Evolutionary conservation across 1,284 basidiomycete genomes (phyloP), one percentile per base, ranked within the genome.

Genomic region (Pseudozyma pruni): DNA sequence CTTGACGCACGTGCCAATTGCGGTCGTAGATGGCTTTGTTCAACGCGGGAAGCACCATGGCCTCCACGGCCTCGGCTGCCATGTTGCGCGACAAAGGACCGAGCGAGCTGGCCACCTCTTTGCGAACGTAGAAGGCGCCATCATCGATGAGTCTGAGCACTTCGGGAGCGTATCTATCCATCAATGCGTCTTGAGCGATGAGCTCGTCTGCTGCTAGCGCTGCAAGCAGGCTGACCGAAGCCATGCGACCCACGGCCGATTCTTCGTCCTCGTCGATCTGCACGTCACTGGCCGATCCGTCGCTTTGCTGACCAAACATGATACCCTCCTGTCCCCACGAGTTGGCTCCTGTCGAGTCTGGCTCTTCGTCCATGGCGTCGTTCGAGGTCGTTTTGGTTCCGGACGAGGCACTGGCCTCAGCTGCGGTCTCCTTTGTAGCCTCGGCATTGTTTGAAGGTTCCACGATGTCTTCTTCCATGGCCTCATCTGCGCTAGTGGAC

Each of bases 181-280:
- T 86, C 7, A 88, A 87, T 32, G 89, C 88, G 17, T 88, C 86
- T 16, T 86, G 80, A 16, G 88, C 73, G 22, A 74, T 59, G 25
- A 79, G 69, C 52, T 84, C 84, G 39, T 84, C 85, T 9, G 84
- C 78, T 4, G 84, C 53, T 29, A 93, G 89, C 8, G 91, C 90
- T 32, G 92, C 92, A 83, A 97, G 91, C 55, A 98, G 84, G 79
- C 92, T 94, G 90, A 97, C 93, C 62, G 93, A 93, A 7, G 92
- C 91, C 51, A 95, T 86, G 57, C 93, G 87, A 3, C 94, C 94
- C 16, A 94, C 87, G 2, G 91, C 89, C 13, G 91, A 92, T 80
- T 95, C 92, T 45, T 87, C 84, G 22, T 82, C 78, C 20, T 72
- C 52, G 32, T 44, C 58, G 40, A 39, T 53, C 44, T 56, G 60